Conservation (phyloP, 805 yeast genomes). For the Candida ovalis region DNA sequence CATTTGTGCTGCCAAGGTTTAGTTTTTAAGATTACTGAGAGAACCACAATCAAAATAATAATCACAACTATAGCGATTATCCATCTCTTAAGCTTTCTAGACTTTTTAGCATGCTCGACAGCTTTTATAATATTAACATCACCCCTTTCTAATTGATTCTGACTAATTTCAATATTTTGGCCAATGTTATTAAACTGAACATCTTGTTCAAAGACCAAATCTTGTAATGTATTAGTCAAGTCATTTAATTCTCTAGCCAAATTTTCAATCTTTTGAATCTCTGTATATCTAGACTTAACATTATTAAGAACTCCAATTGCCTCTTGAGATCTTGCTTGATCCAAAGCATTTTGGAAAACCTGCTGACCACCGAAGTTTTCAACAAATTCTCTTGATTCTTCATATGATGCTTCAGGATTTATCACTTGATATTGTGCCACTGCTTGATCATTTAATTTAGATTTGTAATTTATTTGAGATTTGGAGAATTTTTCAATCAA, state of each 20-base stretch:
- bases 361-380: conserved; percentile 79
- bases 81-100: conserved; percentile 82
- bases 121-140: conserved; percentile 87
- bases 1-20: no score
- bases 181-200: conserved; percentile 75
- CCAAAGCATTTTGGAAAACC: conserved; percentile 84
- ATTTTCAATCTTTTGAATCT: conserved; percentile 82
- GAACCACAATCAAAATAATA: conserved; percentile 46
- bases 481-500: conserved; percentile 78
- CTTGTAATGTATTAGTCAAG: conserved; percentile 90
- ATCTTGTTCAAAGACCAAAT: conserved; percentile 89
- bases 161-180: conserved; percentile 72
- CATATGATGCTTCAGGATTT: conserved; percentile 74
- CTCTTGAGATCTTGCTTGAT: conserved; percentile 79
- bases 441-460: conserved; percentile 75
- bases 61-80: conserved; percentile 64
- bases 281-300: conserved; percentile 88
- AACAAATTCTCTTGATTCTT: conserved; percentile 74
- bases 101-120: conserved; percentile 72
- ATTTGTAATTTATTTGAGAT: conserved; percentile 76
- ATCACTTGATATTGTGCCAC: conserved; percentile 83
- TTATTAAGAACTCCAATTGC: conserved; percentile 87
- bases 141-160: conserved; percentile 84
- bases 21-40: no score
- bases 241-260: conserved; percentile 90